Evolutionary conservation across 345 rosid genomes (phyloP).

Genomic region (Salix dunnii): DNA sequence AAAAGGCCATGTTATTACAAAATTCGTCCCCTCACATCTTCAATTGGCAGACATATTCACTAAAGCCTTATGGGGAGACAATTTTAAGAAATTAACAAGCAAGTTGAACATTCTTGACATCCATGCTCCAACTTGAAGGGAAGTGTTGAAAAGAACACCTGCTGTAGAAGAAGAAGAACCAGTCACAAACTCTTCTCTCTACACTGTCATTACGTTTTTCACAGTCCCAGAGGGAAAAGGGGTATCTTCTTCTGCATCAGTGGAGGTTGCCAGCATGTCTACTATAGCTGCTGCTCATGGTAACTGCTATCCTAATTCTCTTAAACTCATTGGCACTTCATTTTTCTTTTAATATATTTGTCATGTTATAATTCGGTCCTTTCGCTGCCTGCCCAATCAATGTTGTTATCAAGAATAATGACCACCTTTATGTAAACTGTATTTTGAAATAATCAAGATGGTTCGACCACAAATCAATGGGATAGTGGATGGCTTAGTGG

Average conservation of each 20-base stretch:
- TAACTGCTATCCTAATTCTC: constrained; percentile 21
- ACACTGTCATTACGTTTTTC: no score
- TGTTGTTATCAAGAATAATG: neutral
- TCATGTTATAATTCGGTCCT: no score
- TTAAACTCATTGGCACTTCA: neutral
- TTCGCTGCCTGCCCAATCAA: neutral
- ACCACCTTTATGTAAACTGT: neutral
- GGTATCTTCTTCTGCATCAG: constrained; percentile 96
- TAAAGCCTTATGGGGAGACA: no score
- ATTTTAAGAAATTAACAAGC: no score
- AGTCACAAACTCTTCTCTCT: no score
- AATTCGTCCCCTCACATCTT: no score
- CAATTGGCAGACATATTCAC: no score
- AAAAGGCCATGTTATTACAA: no score
- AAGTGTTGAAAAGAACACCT: no score
- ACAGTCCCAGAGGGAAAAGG: constrained; percentile 99
- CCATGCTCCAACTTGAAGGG: no score
- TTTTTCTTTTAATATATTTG: neutral
- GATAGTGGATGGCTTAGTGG: neutral
- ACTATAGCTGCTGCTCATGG: constrained; percentile 96
- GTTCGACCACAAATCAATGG: neutral
- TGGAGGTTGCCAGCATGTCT: constrained; percentile 98
- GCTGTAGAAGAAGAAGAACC: no score
- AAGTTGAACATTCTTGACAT: no score
- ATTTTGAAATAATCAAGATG: neutral